Evolutionary conservation across 148 eudicot species (phyloP).

Genomic region (Polygonum maritimum): DNA sequence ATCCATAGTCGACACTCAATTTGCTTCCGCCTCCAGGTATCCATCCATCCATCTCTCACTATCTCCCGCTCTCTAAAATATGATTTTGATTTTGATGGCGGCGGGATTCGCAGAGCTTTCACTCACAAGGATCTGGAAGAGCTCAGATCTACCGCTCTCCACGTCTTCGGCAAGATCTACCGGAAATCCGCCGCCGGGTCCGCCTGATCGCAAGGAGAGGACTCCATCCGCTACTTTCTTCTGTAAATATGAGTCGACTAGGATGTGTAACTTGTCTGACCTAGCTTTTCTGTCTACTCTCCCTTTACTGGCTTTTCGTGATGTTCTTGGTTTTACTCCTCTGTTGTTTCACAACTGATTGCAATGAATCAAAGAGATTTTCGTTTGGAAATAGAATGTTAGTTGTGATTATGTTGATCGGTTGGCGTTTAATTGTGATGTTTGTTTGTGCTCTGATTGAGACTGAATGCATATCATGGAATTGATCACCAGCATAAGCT

Average conservation of each 20-base stretch:
- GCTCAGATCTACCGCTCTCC: constrained; percentile 53
- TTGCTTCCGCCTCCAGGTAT: constrained; percentile 58
- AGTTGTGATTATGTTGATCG: neutral
- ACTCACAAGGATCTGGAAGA: constrained; percentile 47
- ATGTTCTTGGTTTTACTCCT: neutral
- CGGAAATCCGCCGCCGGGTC: constrained; percentile 29
- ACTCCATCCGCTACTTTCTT: neutral
- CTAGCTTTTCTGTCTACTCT: neutral
- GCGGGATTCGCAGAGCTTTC: constrained; percentile 39
- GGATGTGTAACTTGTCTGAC: neutral
- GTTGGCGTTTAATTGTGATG: neutral
- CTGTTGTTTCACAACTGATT: neutral
- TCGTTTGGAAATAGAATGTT: neutral
- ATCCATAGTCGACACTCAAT: constrained; percentile 49
- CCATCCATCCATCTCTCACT: neutral
- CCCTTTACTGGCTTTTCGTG: neutral
- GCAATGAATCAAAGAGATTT: neutral
- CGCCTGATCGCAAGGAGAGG: no score
- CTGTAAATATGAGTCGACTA: neutral
- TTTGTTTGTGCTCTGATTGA: neutral
- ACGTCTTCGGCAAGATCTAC: constrained; percentile 63
- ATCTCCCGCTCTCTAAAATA: neutral
- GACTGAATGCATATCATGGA: neutral
- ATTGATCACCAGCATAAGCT: neutral
- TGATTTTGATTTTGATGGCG: neutral